These are phyloP conservation scores for Exserohilum rostratum DNA, from an alignment of 2,329 filamentous ascomycete species.

Conservation along the genomic window DNA sequence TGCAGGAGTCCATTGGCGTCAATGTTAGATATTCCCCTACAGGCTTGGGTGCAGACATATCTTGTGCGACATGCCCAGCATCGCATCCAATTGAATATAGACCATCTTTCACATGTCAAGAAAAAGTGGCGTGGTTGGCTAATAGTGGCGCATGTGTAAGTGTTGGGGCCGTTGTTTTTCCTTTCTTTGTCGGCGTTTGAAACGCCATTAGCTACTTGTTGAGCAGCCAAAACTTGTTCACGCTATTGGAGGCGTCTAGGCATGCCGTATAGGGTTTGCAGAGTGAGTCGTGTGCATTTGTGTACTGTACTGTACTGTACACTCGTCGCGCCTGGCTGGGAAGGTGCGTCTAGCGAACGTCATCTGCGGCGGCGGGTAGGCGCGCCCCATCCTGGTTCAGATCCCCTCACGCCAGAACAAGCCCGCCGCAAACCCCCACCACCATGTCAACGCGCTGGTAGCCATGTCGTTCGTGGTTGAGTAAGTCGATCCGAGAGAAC, in stretches of 20 bases:
- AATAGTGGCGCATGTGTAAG: background rate
- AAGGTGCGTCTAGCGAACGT: slow-evolving; percentile 4
- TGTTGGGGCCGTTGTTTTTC: background rate
- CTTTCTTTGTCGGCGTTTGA: background rate
- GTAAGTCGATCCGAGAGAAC: slow-evolving; percentile 30
- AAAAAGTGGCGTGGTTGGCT: background rate
- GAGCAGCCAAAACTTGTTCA: too few species aligned
- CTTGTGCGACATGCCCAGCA: background rate
- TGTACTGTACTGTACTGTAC: too few species aligned
- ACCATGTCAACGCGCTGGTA: slow-evolving; percentile 30
- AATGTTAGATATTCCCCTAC: too few species aligned
- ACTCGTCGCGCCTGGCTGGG: background rate
- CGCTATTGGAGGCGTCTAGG: too few species aligned
- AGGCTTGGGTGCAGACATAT: background rate
- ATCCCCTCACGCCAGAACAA: slow-evolving; percentile 10
- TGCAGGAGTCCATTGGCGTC: too few species aligned
- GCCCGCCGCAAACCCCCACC: slow-evolving; percentile 7
- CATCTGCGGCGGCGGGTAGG: slow-evolving; percentile 6
- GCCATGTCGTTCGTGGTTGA: slow-evolving; percentile 52
- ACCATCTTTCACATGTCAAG: background rate
- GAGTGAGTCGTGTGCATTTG: background rate
- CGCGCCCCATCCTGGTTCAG: slow-evolving; percentile 13
- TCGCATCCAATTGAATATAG: background rate
- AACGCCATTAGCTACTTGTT: background rate
- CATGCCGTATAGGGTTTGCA: background rate